Conservation (phyloP, 108 stramenopile species). For the Cylindrotheca fusiformis region DNA sequence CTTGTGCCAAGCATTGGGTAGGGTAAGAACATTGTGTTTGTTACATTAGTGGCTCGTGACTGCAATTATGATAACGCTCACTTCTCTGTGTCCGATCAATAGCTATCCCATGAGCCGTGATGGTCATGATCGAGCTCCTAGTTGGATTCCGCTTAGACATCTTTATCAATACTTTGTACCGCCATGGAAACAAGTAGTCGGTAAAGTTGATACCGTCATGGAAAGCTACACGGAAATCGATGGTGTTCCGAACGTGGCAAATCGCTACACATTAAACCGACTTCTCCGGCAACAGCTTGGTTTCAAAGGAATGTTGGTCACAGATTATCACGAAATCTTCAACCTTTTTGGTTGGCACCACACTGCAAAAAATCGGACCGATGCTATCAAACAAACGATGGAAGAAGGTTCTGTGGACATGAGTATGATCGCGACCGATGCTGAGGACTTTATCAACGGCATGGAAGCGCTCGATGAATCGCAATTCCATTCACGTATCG, state of each 20-base stretch:
- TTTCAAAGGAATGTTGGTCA: conserved; percentile 78
- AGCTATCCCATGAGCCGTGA: conserved; percentile 51
- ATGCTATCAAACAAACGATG: conserved; percentile 57
- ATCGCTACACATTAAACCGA: conserved; percentile 37
- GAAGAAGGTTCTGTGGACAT: conserved; percentile 77
- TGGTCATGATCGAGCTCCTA: conserved; percentile 82
- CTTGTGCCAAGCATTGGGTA: conserved; percentile 82
- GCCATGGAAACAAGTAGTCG: conserved; percentile 61
- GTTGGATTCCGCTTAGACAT: conserved; percentile 64
- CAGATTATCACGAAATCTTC: conserved; percentile 81
- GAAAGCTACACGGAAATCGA: conserved; percentile 76
- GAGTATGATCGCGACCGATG: conserved; percentile 65
- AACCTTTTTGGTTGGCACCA: conserved; percentile 70
- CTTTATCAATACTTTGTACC: conserved; percentile 79
- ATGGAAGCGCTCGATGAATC: conserved; percentile 10
- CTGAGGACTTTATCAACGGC: conserved; percentile 37
- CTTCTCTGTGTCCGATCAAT: background rate
- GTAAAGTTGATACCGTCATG: conserved; percentile 66
- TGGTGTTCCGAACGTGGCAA: conserved; percentile 66
- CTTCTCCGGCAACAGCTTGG: conserved; percentile 59
- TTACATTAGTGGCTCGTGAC: no score
- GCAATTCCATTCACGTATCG: conserved; percentile 32
- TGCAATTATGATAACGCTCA: background rate
- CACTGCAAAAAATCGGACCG: conserved; percentile 18
- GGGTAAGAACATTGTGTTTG: conserved; percentile 16